Percentiles rank a stretch among this genome's conserved stretches.
Evolutionary conservation across 2,329 filamentous ascomycete species (phyloP).

Genomic region (Aureobasidium sp.): DNA sequence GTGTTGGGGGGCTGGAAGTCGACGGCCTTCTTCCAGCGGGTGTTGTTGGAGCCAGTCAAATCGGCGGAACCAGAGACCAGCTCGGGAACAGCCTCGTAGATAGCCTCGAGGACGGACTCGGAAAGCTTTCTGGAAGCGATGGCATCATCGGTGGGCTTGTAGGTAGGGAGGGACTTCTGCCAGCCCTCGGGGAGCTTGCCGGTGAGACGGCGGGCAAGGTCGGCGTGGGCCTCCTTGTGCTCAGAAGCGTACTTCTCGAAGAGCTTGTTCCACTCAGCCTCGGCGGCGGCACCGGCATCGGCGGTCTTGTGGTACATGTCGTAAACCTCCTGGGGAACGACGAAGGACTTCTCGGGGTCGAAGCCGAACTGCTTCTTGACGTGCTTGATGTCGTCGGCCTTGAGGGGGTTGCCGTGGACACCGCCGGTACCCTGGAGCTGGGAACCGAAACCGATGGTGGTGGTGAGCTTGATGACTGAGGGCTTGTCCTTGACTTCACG

Average conservation of each 20-base stretch:
- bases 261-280: constrained; percentile 92
- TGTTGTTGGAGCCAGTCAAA: constrained; percentile 97
- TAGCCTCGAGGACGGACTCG: constrained; percentile 82
- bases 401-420: constrained; percentile 93
- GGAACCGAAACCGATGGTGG: constrained; percentile 95
- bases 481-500: constrained; percentile 93
- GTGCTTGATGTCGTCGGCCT: constrained; percentile 86
- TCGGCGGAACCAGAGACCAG: constrained; percentile 94
- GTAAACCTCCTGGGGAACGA: constrained; percentile 89
- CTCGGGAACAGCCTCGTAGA: constrained; percentile 76
- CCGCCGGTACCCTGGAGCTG: constrained; percentile 86
- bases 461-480: constrained; percentile 90
- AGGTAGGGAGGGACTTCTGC: constrained; percentile 87
- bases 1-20: constrained; percentile 92
- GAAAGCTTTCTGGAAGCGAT: constrained; percentile 94
- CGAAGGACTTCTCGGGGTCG: constrained; percentile 87
- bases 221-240: constrained; percentile 68
- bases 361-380: constrained; percentile 95
- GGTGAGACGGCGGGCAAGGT: constrained; percentile 70
- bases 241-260: constrained; percentile 76
- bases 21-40: constrained; percentile 90
- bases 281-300: constrained; percentile 74
- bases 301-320: constrained; percentile 81
- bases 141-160: constrained; percentile 76
- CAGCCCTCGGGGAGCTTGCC: constrained; percentile 89